These are phyloP conservation scores for Handroanthus guayacan DNA, from an alignment of 257 asterid species.

Conservation along the genomic window DNA sequence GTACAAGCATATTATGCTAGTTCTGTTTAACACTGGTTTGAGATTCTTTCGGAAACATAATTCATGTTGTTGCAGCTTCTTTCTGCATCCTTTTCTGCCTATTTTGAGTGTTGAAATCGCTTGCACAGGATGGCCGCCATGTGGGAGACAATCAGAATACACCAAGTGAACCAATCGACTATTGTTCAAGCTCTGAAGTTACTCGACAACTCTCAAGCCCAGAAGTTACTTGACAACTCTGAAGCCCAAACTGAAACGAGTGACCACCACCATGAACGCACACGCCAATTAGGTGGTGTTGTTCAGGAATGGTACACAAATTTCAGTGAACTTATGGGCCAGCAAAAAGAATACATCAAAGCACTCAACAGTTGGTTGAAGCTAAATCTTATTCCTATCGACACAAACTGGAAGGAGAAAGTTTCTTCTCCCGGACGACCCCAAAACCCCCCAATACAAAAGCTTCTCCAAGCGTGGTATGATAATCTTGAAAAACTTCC, in stretches of 20 bases:
- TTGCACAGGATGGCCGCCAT: slow-evolving; percentile 82
- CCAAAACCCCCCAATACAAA: slow-evolving; percentile 67
- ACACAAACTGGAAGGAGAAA: slow-evolving; percentile 80
- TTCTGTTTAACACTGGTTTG: neutral
- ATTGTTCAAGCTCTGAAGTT: slow-evolving; percentile 61
- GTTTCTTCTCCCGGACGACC: slow-evolving; percentile 80
- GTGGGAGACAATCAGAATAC: slow-evolving; percentile 86
- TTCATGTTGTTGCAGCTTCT: slow-evolving; percentile 17
- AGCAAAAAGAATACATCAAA: slow-evolving; percentile 73
- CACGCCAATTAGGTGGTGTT: slow-evolving; percentile 77
- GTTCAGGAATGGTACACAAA: slow-evolving; percentile 80
- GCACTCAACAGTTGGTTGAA: slow-evolving; percentile 79
- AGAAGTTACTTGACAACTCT: slow-evolving; percentile 63
- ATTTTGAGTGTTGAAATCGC: neutral
- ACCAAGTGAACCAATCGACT: slow-evolving; percentile 71
- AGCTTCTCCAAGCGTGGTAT: slow-evolving; percentile 74
- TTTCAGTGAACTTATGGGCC: slow-evolving; percentile 70
- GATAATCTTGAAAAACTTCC: slow-evolving; percentile 81
- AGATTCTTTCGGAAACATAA: slow-evolving; percentile 17
- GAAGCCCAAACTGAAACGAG: slow-evolving; percentile 84
- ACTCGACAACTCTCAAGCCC: slow-evolving; percentile 66
- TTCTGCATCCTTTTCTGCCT: neutral
- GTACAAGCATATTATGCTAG: slow-evolving; percentile 12
- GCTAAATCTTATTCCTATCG: slow-evolving; percentile 83
- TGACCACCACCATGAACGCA: slow-evolving; percentile 88